phyloP scores from a whole-genome alignment of 306 rosid species.

The Quercus rubra region DNA sequence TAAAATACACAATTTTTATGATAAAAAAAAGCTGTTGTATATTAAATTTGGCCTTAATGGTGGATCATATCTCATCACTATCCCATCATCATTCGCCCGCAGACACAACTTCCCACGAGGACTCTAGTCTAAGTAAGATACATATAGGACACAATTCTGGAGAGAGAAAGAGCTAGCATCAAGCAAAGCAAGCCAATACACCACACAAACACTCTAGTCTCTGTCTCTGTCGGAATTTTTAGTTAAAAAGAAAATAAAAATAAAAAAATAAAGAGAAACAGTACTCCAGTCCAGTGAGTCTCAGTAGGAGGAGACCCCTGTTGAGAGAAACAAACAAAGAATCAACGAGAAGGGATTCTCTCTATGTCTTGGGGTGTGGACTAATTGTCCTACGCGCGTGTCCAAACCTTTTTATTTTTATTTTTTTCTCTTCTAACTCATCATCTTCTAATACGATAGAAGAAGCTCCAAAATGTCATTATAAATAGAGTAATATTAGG shows the following conservation, averaged over 20 bases:
- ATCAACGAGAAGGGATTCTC: constrained; percentile 17
- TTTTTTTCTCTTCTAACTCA: neutral
- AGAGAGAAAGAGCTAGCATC: neutral
- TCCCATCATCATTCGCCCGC: constrained; percentile 31
- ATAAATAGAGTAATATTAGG: too few relatives aligned
- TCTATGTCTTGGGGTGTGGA: constrained; percentile 26
- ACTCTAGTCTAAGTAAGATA: neutral
- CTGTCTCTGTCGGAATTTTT: neutral
- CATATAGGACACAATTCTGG: neutral
- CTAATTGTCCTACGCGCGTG: neutral
- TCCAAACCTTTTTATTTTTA: neutral
- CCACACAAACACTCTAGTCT: neutral
- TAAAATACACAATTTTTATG: too few relatives aligned
- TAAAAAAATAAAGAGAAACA: neutral
- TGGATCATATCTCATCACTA: constrained; percentile 28
- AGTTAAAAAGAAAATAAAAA: neutral
- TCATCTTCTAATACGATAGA: neutral
- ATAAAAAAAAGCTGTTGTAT: too few relatives aligned
- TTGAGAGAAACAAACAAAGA: constrained; percentile 8
- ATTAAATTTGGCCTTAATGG: neutral
- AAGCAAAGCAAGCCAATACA: too few relatives aligned
- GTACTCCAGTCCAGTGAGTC: neutral
- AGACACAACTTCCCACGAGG: constrained; percentile 36
- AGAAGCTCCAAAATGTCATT: neutral
- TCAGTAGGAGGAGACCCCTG: neutral